Base-by-base conservation (phyloP, 345 rosid genomes). In the Schrenkiella parvula region DNA sequence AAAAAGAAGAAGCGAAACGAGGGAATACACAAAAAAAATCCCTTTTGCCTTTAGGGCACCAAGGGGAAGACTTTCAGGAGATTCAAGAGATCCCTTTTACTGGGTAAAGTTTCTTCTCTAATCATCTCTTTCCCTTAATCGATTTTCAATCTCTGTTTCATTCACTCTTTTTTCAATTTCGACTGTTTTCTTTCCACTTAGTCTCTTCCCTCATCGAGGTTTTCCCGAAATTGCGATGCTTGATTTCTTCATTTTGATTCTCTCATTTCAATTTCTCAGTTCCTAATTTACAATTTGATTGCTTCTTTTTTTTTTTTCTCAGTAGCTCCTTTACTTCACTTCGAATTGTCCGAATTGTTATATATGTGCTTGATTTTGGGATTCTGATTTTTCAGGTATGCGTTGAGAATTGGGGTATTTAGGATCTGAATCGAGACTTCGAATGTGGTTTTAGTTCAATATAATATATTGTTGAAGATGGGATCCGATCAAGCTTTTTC, bases 401-500 rank as follows among this genome's bases (percentile, higher is more conserved):
- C 3, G 21, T 41, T 32, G 54, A 64, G 34, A 63, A 21, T 41
- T 22, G 35, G 48, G 29, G 28, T 0, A 31, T 43, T 52, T 70
- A 6, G 18, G 67, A 39, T 61, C 38, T 28, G 12, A 39, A 19
- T 41, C 28, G 32, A 26, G n/a, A 26, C 18, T 41, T 5, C 3
- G n/a, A 43, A 63, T 72, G 76, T 19, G 39, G 19, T 48, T 12
- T 64, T 48, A 65, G 44, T 14, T 48, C 8, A 18, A 4, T 4
- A 18, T 1, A 11, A 0, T 19, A 50, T 13, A 7, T 43, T 42
- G 35, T 10, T 26, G 46, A 66, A 50, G 60, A 76, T 76, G 80
- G 75, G 75, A 28, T 69, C 71, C 48, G 50, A 62, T 51, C 54
- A 60, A 53, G 25, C 12, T 6, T 14, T 0, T 21, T 54, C 52